phyloP scores from a whole-genome alignment of 352 stramenopile species.

The Phytopythium montanum region DNA sequence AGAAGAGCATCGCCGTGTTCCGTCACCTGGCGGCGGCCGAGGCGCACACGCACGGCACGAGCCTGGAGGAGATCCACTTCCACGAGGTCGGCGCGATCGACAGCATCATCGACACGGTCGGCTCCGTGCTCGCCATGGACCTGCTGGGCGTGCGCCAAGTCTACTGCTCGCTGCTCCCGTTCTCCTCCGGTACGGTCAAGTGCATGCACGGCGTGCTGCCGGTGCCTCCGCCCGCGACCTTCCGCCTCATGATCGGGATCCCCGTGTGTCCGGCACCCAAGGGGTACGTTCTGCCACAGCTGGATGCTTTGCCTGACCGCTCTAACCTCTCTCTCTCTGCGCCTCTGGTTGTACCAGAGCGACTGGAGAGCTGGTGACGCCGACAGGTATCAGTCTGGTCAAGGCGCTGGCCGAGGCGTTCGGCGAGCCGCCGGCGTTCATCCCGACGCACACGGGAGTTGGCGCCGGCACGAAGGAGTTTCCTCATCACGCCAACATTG shows the following conservation, averaged over 20 bases:
- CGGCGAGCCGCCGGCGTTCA: slow-evolving; percentile 70
- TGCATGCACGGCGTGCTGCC: slow-evolving; percentile 95
- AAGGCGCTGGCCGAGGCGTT: slow-evolving; percentile 81
- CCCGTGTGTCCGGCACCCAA: slow-evolving; percentile 90
- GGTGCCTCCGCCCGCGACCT: slow-evolving; percentile 93
- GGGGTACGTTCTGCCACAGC: slow-evolving; percentile 28
- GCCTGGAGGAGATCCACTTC: slow-evolving; percentile 94
- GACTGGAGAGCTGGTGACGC: slow-evolving; percentile 94
- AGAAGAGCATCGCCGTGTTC: slow-evolving; percentile 90
- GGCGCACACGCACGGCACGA: slow-evolving; percentile 91
- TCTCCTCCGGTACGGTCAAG: slow-evolving; percentile 92
- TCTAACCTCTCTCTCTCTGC: background rate
- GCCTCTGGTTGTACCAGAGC: slow-evolving; percentile 27
- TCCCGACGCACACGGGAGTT: slow-evolving; percentile 68
- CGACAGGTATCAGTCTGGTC: slow-evolving; percentile 94
- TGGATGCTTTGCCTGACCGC: background rate
- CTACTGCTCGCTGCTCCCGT: slow-evolving; percentile 78
- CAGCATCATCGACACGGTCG: slow-evolving; percentile 97
- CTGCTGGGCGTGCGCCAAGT: slow-evolving; percentile 89
- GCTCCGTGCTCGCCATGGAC: slow-evolving; percentile 92
- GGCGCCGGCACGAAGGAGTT: slow-evolving; percentile 91
- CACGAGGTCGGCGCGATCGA: slow-evolving; percentile 97
- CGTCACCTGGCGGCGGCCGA: slow-evolving; percentile 91
- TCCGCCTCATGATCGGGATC: slow-evolving; percentile 93
- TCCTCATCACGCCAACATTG: slow-evolving; percentile 84